Evolutionary conservation across 768 basidiomycete genomes (phyloP).

Genomic region (Russula foetens): DNA sequence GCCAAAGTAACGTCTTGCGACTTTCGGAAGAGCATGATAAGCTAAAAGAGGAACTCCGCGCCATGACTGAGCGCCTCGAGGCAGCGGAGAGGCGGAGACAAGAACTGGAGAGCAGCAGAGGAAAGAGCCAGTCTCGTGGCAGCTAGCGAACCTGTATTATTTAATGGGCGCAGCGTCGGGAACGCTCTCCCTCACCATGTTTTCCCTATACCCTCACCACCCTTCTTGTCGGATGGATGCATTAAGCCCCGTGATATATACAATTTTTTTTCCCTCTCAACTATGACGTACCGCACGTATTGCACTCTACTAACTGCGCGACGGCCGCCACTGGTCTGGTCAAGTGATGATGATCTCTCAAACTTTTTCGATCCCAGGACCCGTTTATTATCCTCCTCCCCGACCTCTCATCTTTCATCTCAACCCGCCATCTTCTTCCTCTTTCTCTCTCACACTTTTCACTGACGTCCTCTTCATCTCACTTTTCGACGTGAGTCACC

Average conservation of each 20-base stretch:
- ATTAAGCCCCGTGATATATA: neutral
- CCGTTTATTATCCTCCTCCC: neutral
- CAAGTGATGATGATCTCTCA: neutral
- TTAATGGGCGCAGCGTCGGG: neutral
- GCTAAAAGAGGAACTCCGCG: conserved; percentile 65
- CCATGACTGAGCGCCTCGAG: conserved; percentile 67
- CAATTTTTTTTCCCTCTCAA: neutral
- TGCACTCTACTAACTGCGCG: no score
- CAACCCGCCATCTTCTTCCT: neutral
- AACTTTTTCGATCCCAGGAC: no score
- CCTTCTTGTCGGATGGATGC: neutral
- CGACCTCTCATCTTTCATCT: neutral
- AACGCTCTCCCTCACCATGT: neutral
- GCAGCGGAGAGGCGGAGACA: conserved; percentile 58
- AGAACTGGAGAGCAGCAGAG: conserved; percentile 28
- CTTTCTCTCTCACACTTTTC: neutral
- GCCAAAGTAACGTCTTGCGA: conserved; percentile 70
- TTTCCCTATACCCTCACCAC: neutral
- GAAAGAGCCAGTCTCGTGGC: neutral
- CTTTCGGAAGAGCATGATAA: conserved; percentile 74
- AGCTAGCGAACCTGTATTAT: neutral
- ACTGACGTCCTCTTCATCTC: neutral
- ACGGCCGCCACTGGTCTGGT: no score
- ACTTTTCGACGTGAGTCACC: conserved; percentile 13
- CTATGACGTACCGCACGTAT: neutral